phyloP scores from a whole-genome alignment of 352 stramenopile genomes.

The Blastocystis sp. region DNA sequence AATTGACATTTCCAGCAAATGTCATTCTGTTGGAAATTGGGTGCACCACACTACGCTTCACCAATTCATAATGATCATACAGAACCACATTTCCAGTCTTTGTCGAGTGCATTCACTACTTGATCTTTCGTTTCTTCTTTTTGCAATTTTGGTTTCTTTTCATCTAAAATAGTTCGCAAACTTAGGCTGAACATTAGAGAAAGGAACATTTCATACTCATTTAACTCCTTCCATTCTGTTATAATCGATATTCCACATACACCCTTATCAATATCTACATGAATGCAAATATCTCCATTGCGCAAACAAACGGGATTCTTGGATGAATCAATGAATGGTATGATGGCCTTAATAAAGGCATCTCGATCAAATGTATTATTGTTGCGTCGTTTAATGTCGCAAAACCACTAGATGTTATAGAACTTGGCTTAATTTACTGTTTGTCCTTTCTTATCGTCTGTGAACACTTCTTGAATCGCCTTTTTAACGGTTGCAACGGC shows the following conservation, averaged over 20 bases:
- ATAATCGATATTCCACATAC: slow-evolving; percentile 52
- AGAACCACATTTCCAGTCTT: slow-evolving; percentile 47
- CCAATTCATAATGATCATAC: neutral
- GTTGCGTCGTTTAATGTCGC: slow-evolving; percentile 45
- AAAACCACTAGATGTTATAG: slow-evolving; percentile 36
- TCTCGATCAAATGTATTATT: slow-evolving; percentile 54
- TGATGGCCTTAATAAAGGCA: neutral
- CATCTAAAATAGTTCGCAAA: slow-evolving; percentile 33
- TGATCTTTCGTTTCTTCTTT: neutral
- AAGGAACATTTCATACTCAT: neutral
- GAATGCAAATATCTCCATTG: slow-evolving; percentile 54
- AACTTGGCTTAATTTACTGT: neutral
- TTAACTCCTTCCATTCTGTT: slow-evolving; percentile 20
- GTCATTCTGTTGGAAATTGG: slow-evolving; percentile 49
- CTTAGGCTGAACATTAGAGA: slow-evolving; percentile 1
- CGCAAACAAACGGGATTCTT: slow-evolving; percentile 23
- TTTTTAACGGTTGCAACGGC: neutral
- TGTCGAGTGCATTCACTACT: neutral
- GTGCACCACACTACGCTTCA: slow-evolving; percentile 36
- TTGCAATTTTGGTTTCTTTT: slow-evolving; percentile 23
- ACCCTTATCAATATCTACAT: slow-evolving; percentile 56
- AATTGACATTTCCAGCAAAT: slow-evolving; percentile 62
- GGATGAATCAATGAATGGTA: slow-evolving; percentile 5
- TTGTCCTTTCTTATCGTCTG: neutral
- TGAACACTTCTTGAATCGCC: neutral